These are phyloP conservation scores for Gynochthodes officinalis DNA, from an alignment of 257 asterid species.

Conservation along the genomic window DNA sequence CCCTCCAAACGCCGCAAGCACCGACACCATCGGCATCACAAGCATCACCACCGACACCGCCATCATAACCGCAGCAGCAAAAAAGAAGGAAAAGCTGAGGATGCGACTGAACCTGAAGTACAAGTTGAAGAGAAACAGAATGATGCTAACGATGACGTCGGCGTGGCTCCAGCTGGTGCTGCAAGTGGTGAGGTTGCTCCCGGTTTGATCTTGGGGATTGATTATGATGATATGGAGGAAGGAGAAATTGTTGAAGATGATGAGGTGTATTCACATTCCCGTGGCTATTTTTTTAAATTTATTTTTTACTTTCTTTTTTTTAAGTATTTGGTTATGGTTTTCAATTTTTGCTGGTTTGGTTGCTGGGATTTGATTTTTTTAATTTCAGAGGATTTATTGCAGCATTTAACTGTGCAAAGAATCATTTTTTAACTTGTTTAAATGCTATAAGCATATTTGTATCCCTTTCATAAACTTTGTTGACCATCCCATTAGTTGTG, in stretches of 20 bases:
- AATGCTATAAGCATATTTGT: neutral
- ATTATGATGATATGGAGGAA: slow-evolving; percentile 97
- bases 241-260: slow-evolving; percentile 90
- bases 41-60: slow-evolving; percentile 38
- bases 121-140: slow-evolving; percentile 9
- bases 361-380: neutral
- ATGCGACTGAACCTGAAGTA: slow-evolving; percentile 19
- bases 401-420: neutral
- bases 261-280: slow-evolving; percentile 60
- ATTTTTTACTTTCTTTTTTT: neutral
- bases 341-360: neutral
- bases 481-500: too few species aligned
- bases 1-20: slow-evolving; percentile 82
- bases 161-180: slow-evolving; percentile 11
- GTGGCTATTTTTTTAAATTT: slow-evolving; percentile 13
- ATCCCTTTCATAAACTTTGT: neutral
- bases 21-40: slow-evolving; percentile 62
- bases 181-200: slow-evolving; percentile 27
- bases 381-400: neutral
- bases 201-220: slow-evolving; percentile 44
- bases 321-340: neutral
- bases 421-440: neutral
- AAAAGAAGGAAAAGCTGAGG: slow-evolving; percentile 21
- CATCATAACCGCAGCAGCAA: slow-evolving; percentile 55
- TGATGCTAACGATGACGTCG: slow-evolving; percentile 21